A percentile compares a stretch with the other conserved stretches of the same genome.
phyloP scores from a whole-genome alignment of 2,329 filamentous ascomycete genomes.

The Colletotrichum plurivorum region DNA sequence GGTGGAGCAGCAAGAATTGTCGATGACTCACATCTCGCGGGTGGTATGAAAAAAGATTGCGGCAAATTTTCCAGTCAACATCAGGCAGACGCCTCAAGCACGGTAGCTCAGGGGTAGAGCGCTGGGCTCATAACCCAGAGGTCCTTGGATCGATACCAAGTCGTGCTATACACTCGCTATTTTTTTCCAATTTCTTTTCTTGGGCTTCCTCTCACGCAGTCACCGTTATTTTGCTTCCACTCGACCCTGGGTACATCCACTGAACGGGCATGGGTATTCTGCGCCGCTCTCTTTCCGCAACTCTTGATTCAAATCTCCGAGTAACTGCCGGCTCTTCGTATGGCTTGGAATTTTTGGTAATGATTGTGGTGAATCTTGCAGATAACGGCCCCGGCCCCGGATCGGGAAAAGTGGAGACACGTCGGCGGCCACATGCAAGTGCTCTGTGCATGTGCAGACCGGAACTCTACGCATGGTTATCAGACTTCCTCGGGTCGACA shows the following conservation, averaged over 20 bases:
- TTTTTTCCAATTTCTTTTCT: too few relatives aligned
- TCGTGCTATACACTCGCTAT: too few relatives aligned
- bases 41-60: neutral
- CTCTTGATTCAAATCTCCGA: too few relatives aligned
- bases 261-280: too few relatives aligned
- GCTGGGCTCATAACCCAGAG: constrained; percentile 42
- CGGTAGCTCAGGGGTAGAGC: constrained; percentile 41
- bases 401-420: neutral
- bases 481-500: too few relatives aligned
- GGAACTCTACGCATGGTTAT: neutral
- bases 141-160: constrained; percentile 41
- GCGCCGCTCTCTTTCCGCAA: too few relatives aligned
- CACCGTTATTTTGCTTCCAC: neutral
- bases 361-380: too few relatives aligned
- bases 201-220: neutral
- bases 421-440: neutral
- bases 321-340: too few relatives aligned
- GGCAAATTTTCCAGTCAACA: fast-evolving
- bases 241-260: too few relatives aligned
- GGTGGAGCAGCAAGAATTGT: neutral
- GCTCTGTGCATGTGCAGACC: neutral
- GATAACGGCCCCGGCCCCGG: too few relatives aligned
- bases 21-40: constrained; percentile 9
- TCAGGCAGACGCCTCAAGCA: neutral
- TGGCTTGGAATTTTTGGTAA: too few relatives aligned